Evolutionary conservation across 805 yeast genomes (phyloP), one percentile per base, ranked within the genome.

Genomic region (Saturnispora saitoi): DNA sequence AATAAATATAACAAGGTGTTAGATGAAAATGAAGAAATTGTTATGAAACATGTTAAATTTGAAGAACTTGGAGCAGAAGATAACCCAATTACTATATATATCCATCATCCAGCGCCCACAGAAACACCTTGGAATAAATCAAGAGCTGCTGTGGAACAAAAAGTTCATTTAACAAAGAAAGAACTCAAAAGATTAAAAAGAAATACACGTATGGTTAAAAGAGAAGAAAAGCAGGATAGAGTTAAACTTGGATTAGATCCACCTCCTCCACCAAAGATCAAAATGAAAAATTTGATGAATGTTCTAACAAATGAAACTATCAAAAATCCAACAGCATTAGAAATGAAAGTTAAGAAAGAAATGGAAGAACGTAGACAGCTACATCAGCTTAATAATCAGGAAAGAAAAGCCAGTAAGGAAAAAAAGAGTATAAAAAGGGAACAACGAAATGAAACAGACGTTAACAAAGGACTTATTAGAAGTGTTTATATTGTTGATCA

Each of bases 261-360:
- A 0, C 83, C 95, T 4, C 96, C 96, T 0, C 83, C 83, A 5
- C 95, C 96, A 3, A 93, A 91, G 63, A 84, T 93, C 24, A 86
- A 84, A 58, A 69, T 88, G 40, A 78, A 83, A 39, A 93, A 91
- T 61, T 72, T 93, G 64, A 86, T 88, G 89, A 83, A 76, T 56
- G 95, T 88, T 0, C 69, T 85, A 43, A 86, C 97, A 2, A 80
- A 86, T 56, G 95, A 86, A 50, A 87, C 93, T 6, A 83, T 90
- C 43, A 72, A 76, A 51, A 95, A 93, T 60, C 98, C 99, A 1
- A 91, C 98, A 0, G 78, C 78, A 3, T 82, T 89, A 55, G 99
- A 91, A 59, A 70, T 72, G 63, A 65, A 72, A 45, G 96, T 93
- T 0, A 70, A 76, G 40, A 63, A 69, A 22, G 93, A 90, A 52